phyloP scores from a whole-genome alignment of 23 red algal species.

The Gracilaria domingensis region DNA sequence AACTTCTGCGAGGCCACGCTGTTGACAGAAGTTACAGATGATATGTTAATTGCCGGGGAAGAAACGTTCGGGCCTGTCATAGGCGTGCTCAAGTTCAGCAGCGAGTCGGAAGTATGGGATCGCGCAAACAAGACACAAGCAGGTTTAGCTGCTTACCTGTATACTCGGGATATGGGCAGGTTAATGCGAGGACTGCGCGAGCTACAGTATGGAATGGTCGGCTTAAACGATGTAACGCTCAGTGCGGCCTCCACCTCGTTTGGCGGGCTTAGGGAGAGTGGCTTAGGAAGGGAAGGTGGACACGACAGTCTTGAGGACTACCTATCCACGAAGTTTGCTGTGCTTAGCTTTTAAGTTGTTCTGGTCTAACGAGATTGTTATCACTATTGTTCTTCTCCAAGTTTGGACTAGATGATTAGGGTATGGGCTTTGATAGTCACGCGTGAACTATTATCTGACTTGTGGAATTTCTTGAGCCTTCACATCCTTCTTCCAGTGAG shows the following conservation, averaged over 20 bases:
- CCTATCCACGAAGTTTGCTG: conserved; percentile 66
- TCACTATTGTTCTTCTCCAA: too few relatives aligned
- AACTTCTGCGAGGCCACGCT: conserved; percentile 79
- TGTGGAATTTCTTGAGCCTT: too few relatives aligned
- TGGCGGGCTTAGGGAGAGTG: conserved; percentile 86
- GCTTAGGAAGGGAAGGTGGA: conserved; percentile 87
- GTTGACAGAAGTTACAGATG: conserved; percentile 68
- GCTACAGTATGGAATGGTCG: conserved; percentile 88
- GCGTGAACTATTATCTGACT: too few relatives aligned
- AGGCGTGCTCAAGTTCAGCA: conserved; percentile 58
- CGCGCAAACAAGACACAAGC: conserved; percentile 54
- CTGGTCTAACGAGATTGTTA: too few relatives aligned
- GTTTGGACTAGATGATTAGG: too few relatives aligned
- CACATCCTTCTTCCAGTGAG: too few relatives aligned
- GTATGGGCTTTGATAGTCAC: too few relatives aligned
- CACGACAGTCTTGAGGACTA: conserved; percentile 70
- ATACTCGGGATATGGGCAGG: conserved; percentile 54
- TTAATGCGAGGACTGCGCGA: conserved; percentile 25
- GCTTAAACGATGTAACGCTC: conserved; percentile 71
- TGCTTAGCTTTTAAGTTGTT: background rate
- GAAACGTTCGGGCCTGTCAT: conserved; percentile 91
- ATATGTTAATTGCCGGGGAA: conserved; percentile 70
- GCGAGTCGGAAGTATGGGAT: conserved; percentile 69
- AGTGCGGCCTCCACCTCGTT: conserved; percentile 80
- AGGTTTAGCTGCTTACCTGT: conserved; percentile 87